These are phyloP conservation scores for Hippophae rhamnoides DNA, from an alignment of 306 rosid genomes.

Conservation along the genomic window DNA sequence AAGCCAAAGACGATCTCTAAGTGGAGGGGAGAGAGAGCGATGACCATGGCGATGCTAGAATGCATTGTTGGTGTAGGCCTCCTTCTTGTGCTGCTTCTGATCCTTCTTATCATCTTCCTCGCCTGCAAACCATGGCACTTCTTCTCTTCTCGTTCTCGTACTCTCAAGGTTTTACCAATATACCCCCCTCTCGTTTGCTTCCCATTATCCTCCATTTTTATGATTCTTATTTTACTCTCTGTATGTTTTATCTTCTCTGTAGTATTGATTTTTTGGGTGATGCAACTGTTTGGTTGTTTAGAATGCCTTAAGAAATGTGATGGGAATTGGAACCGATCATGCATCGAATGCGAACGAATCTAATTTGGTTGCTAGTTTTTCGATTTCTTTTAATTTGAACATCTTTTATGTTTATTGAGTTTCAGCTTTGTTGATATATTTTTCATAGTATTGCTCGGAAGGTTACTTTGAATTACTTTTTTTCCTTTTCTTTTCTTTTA, in stretches of 20 bases:
- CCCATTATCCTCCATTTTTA: not conserved
- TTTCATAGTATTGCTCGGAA: constrained; percentile 6
- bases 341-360: not conserved
- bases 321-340: constrained; percentile 10
- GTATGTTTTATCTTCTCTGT: not conserved
- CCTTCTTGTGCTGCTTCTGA: constrained; percentile 84
- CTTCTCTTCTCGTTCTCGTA: constrained; percentile 37
- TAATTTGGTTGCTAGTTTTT: no score
- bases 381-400: no score
- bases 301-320: constrained; percentile 7
- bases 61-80: constrained; percentile 53
- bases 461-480: not conserved
- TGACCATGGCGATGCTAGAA: constrained; percentile 48
- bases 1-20: constrained; percentile 42
- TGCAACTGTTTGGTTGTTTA: constrained; percentile 22
- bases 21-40: constrained; percentile 41
- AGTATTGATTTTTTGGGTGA: not conserved
- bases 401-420: no score
- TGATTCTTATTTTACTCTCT: not conserved
- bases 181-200: not conserved
- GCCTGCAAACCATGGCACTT: constrained; percentile 97
- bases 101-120: constrained; percentile 51
- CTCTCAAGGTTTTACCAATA: constrained; percentile 36
- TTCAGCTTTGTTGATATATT: not conserved
- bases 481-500: no score